These are phyloP conservation scores for Aspergillus aculeatinus DNA, from an alignment of 2,329 filamentous ascomycete species.

Conservation along the genomic window DNA sequence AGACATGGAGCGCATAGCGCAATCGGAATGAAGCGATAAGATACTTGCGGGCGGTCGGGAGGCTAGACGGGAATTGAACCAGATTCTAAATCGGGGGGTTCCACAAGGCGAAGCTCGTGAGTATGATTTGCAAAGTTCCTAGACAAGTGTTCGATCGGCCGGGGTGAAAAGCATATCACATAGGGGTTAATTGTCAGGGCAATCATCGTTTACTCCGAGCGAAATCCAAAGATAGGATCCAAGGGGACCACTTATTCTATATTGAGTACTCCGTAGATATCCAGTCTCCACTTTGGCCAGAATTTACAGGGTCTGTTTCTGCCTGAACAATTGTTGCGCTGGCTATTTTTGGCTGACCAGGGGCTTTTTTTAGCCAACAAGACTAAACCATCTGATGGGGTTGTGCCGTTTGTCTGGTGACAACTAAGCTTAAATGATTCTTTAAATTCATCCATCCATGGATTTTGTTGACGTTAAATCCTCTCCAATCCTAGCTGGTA, in stretches of 20 bases:
- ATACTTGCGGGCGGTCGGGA: neutral
- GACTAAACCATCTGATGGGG: neutral
- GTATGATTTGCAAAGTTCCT: neutral
- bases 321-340: constrained; percentile 1
- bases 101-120: neutral
- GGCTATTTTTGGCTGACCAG: neutral
- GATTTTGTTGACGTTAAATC: neutral
- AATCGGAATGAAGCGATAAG: neutral
- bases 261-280: neutral
- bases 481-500: neutral
- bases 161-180: neutral
- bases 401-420: neutral
- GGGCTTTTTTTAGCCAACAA: neutral
- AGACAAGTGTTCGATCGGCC: neutral
- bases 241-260: neutral
- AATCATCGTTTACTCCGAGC: neutral
- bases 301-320: constrained; percentile 9
- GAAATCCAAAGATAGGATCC: neutral
- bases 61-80: neutral
- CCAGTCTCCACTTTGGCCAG: constrained; percentile 1
- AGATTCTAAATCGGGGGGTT: neutral
- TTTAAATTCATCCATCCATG: neutral
- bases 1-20: neutral
- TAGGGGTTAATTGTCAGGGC: neutral
- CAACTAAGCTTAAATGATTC: neutral